These are phyloP conservation scores for Agrocybe pediades DNA, from an alignment of 768 basidiomycete genomes.

Conservation along the genomic window DNA sequence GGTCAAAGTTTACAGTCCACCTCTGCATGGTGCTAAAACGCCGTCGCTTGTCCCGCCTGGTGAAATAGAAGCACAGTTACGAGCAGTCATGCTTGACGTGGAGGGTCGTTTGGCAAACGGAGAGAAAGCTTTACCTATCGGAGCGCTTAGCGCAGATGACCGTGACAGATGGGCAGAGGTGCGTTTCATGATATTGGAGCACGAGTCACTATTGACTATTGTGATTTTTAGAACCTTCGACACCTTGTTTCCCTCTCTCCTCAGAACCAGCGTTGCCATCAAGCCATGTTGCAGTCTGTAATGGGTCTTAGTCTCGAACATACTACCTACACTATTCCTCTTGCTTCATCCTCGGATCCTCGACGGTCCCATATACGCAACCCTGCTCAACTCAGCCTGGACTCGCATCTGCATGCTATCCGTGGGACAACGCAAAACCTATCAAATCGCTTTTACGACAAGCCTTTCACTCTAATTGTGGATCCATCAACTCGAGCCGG, in stretches of 20 bases:
- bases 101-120: conserved; percentile 46
- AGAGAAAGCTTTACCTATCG: conserved; percentile 62
- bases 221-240: conserved; percentile 60
- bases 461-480: conserved; percentile 78
- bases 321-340: conserved; percentile 50
- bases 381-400: conserved; percentile 42
- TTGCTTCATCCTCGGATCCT: conserved; percentile 13
- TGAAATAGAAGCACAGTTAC: conserved; percentile 47
- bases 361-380: conserved; percentile 29
- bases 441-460: conserved; percentile 90
- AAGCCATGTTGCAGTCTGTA: conserved; percentile 70
- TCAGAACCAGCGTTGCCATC: conserved; percentile 58
- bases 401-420: conserved; percentile 76
- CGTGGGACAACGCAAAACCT: conserved; percentile 63
- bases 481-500: conserved; percentile 86
- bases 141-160: conserved; percentile 76
- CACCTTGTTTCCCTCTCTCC: conserved; percentile 70
- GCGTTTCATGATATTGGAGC: conserved; percentile 21
- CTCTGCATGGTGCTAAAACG: conserved; percentile 23
- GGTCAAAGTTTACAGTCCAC: conserved; percentile 61
- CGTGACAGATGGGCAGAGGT: conserved; percentile 84
- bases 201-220: background rate
- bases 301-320: conserved; percentile 84
- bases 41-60: conserved; percentile 33
- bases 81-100: conserved; percentile 59